These are phyloP conservation scores for Cardiosporidium cionae DNA, from an alignment of 169 alveolate genomes.

Conservation along the genomic window DNA sequence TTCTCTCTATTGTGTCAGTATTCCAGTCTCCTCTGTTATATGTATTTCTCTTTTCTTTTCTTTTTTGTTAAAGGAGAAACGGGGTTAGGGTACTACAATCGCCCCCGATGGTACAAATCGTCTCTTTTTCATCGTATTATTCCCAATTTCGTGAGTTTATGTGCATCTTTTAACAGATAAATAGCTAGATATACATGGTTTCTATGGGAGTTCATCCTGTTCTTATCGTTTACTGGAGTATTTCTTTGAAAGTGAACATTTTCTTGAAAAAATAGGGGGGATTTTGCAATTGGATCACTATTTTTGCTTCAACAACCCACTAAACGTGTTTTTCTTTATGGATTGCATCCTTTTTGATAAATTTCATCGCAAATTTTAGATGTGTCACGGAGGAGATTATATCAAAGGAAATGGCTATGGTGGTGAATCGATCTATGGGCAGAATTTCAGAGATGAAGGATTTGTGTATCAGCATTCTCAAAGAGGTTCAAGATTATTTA, in stretches of 20 bases:
- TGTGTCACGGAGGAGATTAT: slow-evolving; percentile 79
- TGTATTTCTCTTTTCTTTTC: no score
- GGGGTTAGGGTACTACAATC: slow-evolving; percentile 65
- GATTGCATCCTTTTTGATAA: neutral
- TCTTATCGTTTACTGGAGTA: neutral
- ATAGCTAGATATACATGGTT: neutral
- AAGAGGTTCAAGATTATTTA: slow-evolving; percentile 40
- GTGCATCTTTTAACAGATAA: neutral
- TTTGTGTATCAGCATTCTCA: slow-evolving; percentile 54
- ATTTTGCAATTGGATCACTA: neutral
- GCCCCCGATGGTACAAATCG: slow-evolving; percentile 72
- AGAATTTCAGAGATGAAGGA: slow-evolving; percentile 63
- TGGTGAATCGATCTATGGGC: slow-evolving; percentile 74
- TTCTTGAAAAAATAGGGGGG: neutral
- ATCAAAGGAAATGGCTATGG: slow-evolving; percentile 72
- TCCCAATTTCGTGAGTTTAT: slow-evolving; percentile 49
- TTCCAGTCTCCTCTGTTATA: no score
- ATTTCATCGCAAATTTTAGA: slow-evolving; percentile 18
- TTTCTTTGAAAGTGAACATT: neutral
- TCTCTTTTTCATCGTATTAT: slow-evolving; percentile 59
- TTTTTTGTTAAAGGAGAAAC: slow-evolving; percentile 18
- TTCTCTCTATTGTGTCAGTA: no score
- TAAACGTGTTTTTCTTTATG: neutral
- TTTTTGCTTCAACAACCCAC: neutral
- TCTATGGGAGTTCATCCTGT: neutral